Evolutionary conservation across 371 early-diverging fungal species (phyloP), one percentile per base, ranked within the genome.

Genomic region (Sporodiniella umbellata): DNA sequence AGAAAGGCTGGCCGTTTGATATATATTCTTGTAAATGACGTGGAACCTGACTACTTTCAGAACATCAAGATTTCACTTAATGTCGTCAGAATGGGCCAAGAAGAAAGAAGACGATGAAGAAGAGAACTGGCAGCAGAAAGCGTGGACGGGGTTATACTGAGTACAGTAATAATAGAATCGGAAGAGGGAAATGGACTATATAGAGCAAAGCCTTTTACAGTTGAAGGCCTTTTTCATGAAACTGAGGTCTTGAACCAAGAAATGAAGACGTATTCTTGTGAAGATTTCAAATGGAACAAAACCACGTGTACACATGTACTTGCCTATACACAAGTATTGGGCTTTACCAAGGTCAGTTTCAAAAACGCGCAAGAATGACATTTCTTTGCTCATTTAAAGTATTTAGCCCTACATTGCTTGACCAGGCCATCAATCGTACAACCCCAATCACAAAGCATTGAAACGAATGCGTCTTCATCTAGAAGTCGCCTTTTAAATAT

Each of bases 91-190:
- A 37, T 48, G 48, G 33, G 48, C 24, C 37, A 35, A 6, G 48
- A 48, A 48, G 48, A 48, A 37, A 48, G 48, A 24, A 28, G 30
- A 28, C 33, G 48, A 48, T 3, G 48, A 37, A 33, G 33, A 30
- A 22, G 33, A 15, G 15, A 48, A 22, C 21, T 37, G 11, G 35
- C 35, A 18, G 49, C 49, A n/a, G 39, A 48, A 15, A 17, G 17
- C 7, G n/a, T 39, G 3, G 19, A n/a, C 26, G 30, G 2, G 8
- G 49, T 11, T 1, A 30, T 48, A 33, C 25, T 22, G 47, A 19
- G 3, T 8, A 47, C 24, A 23, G 22, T 44, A 17, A 25, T 25
- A n/a, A 44, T 14, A 15, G 44, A n/a, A 21, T 10, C 22, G 19
- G 30, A 37, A 35, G n/a, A 35, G 8, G 37, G 15, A 8, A 35